Base-by-base conservation (phyloP, 2,329 filamentous ascomycete genomes). In the Ceratocystis colombiana region DNA sequence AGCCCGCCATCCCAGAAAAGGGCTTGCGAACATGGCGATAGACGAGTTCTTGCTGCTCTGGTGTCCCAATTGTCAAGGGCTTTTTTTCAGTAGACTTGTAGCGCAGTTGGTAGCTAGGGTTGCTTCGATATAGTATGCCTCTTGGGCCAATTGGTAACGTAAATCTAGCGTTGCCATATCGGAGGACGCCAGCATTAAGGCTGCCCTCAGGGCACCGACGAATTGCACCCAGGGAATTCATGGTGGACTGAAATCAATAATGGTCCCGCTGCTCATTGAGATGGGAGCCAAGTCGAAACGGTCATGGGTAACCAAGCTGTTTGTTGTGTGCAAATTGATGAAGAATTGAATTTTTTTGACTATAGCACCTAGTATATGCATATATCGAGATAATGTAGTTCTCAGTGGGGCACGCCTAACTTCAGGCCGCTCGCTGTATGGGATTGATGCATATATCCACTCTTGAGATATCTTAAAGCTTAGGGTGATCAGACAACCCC, bases 1-100 rank as follows among this genome's bases (percentile, higher is more conserved):
- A 57, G n/a, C 46, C 2, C 12, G 55, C 25, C 37, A 44, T 5
- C 8, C 57, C 57, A 1, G 45, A n/a, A 41, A 65, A 61, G 28
- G 44, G 45, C 28, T 61, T 61, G 41, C 64, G 33, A n/a, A 66
- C 37, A 20, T 66, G 65, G 6, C 61, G 65, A 50, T 57, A 66
- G 20, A 66, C 65, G 2, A 53, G 44, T 4, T 62, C 37, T n/a
- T 62, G 61, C 22, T 66, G 61, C 5, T 63, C 65, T 15, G 41
- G 25, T 1, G 65, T 63, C 3, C 65, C 65, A 15, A 59, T 12
- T n/a, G 37, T 50, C 2, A 59, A 30, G 8, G 55, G 55, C 55
- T 25, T 22, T 15, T 59, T 59, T n/a, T 59, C 55, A 1, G 55
- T 59, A n/a, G 55, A 59, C 28, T 59, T 59, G 55, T 33, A 37